Base-by-base conservation (phyloP, 139 green algal genomes). In the Diplosphaera chodatii region DNA sequence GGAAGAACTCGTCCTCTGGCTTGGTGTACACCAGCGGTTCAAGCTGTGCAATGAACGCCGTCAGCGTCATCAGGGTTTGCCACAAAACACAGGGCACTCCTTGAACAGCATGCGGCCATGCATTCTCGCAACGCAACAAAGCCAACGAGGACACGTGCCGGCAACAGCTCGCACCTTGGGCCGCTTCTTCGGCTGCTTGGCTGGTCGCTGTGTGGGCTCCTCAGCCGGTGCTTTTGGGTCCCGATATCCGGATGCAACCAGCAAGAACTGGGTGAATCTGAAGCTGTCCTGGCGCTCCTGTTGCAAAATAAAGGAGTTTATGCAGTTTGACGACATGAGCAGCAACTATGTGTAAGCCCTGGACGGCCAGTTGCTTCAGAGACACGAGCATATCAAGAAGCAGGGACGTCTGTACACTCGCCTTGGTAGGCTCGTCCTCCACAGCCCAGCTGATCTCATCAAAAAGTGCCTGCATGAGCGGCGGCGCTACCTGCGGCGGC, bases 1-100 rank as follows among this genome's bases (percentile, higher is more conserved):
- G 88, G 37, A 94, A 85, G 66, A 92, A 93, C 80, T 97, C 88
- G 63, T 94, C 92, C 78, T 97, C 92, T 4, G 92, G 92, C 15
- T 86, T 77, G 31, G 87, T 69, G 67, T 94, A 96, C 23, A 96
- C 80, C 25, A 64, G 21, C 32, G 40, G 63, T 64, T 66, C 75
- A 41, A 72, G 30, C 63, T 63, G 33, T 48, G 74, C 68, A 41
- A 34, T 74, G 27, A 32, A 32, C n/a, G n/a, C n/a, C n/a, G n/a
- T n/a, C n/a, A n/a, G n/a, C n/a, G n/a, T n/a, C n/a, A n/a, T n/a
- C n/a, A n/a, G n/a, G n/a, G n/a, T n/a, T n/a, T n/a, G n/a, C n/a
- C n/a, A n/a, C n/a, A n/a, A n/a, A n/a, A n/a, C n/a, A n/a, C n/a
- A n/a, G n/a, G n/a, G n/a, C n/a, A n/a, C n/a, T n/a, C n/a, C n/a